Evolutionary conservation across 2,329 filamentous ascomycete genomes (phyloP).

Genomic region (Aspergillus nomiae): DNA sequence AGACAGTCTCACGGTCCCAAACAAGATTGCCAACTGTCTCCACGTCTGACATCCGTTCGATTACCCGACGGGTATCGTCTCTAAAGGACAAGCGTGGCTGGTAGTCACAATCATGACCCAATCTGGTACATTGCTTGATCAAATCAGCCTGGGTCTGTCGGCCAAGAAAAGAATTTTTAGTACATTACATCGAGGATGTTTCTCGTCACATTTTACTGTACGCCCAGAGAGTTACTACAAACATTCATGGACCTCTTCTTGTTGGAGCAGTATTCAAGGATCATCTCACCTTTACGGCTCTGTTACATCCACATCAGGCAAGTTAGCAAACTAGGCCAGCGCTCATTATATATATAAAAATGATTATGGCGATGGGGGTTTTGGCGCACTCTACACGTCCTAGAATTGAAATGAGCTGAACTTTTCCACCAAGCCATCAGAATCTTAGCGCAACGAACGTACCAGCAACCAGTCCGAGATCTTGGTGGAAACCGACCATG

Average conservation of each 20-base stretch:
- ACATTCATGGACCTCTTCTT: not conserved
- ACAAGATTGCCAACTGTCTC: conserved; percentile 54
- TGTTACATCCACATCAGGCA: conserved; percentile 19
- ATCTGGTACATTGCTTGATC: conserved; percentile 54
- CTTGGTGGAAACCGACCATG: conserved; percentile 54
- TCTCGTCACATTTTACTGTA: conserved; percentile 60
- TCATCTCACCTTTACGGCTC: conserved; percentile 44
- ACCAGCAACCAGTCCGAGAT: conserved; percentile 58
- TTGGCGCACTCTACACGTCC: conserved; percentile 46
- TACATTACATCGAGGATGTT: conserved; percentile 57
- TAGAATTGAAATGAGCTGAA: conserved; percentile 22
- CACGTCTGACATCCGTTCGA: conserved; percentile 55
- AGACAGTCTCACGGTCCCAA: conserved; percentile 55
- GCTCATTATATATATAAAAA: not conserved
- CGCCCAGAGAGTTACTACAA: not conserved
- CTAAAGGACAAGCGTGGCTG: conserved; percentile 58
- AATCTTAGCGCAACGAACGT: conserved; percentile 24
- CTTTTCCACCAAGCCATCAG: not conserved
- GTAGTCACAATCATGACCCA: conserved; percentile 61
- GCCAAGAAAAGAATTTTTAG: conserved; percentile 14
- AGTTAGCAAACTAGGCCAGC: conserved; percentile 12
- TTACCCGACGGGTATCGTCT: conserved; percentile 55
- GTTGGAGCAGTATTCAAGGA: not conserved
- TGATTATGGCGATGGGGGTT: not conserved
- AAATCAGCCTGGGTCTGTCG: conserved; percentile 9